Conservation (phyloP, 179 eudicot genomes). For the Monotropa hypopitys region DNA sequence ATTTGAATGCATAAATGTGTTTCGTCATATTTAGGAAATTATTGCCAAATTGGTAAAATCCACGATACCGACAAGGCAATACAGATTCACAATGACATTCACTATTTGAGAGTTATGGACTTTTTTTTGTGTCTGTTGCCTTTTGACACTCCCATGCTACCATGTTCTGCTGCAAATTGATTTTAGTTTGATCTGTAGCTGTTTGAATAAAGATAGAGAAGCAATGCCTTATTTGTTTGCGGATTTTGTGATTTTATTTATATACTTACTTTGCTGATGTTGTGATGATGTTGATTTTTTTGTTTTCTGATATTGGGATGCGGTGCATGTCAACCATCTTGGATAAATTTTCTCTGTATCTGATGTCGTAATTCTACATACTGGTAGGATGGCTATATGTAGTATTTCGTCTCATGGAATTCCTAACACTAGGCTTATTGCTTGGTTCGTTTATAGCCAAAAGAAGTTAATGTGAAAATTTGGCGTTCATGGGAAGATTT, state of each 20-base stretch:
- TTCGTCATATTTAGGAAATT: neutral
- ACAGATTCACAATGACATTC: neutral
- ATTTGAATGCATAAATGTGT: neutral
- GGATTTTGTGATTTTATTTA: too few species aligned
- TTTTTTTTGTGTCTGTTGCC: neutral
- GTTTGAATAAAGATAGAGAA: neutral
- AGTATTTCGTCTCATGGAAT: neutral
- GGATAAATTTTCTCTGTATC: neutral
- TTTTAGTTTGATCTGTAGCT: neutral
- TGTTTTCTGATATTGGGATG: neutral
- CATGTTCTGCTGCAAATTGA: neutral
- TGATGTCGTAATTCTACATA: neutral
- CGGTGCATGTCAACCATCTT: neutral
- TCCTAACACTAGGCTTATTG: neutral
- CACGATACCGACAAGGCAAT: neutral
- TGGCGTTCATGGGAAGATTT: neutral
- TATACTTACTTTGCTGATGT: too few species aligned
- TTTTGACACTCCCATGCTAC: neutral
- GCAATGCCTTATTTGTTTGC: too few species aligned
- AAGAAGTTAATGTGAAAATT: neutral
- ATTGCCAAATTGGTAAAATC: neutral
- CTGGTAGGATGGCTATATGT: neutral
- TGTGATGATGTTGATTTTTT: too few species aligned
- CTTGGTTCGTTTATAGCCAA: neutral
- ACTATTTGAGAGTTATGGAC: neutral